A percentile compares a stretch with the other conserved stretches of the same genome.
phyloP scores from a whole-genome alignment of 2,329 filamentous ascomycete genomes.

The Penicillium sp. region DNA sequence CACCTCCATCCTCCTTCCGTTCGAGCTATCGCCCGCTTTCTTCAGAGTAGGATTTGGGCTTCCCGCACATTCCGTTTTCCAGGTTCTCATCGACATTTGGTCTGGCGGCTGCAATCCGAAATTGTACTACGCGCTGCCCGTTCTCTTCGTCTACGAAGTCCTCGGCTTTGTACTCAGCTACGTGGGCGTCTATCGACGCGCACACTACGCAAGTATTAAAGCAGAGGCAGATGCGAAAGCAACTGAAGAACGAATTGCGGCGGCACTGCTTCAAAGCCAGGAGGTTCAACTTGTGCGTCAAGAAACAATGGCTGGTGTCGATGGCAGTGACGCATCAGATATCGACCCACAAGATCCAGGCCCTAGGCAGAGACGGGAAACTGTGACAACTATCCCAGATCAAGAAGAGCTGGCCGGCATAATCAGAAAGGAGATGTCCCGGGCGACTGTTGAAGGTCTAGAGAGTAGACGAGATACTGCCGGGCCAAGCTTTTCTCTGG shows the following conservation, averaged over 20 bases:
- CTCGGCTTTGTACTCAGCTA: conserved; percentile 14
- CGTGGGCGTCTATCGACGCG: conserved; percentile 24
- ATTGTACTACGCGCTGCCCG: conserved; percentile 44
- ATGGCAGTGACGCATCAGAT: background rate
- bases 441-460: conserved; percentile 1
- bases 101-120: conserved; percentile 45
- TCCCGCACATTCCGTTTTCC: conserved; percentile 46
- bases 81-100: conserved; percentile 48
- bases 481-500: conserved; percentile 17
- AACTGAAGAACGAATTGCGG: conserved; percentile 11
- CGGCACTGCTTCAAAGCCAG: conserved; percentile 8
- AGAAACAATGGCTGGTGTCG: background rate
- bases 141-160: conserved; percentile 47
- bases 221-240: conserved; percentile 19
- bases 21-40: conserved; percentile 47
- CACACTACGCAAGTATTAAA: conserved; percentile 20
- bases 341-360: background rate
- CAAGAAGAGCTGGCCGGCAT: conserved; percentile 8
- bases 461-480: conserved; percentile 5
- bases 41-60: conserved; percentile 45
- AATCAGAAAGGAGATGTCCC: conserved; percentile 16
- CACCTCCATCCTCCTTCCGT: conserved; percentile 45
- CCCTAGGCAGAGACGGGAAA: conserved; percentile 1
- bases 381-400: background rate
- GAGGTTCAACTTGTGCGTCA: background rate